Evolutionary conservation across 768 basidiomycete species (phyloP).

Genomic region (Coprinopsis cinerea): DNA sequence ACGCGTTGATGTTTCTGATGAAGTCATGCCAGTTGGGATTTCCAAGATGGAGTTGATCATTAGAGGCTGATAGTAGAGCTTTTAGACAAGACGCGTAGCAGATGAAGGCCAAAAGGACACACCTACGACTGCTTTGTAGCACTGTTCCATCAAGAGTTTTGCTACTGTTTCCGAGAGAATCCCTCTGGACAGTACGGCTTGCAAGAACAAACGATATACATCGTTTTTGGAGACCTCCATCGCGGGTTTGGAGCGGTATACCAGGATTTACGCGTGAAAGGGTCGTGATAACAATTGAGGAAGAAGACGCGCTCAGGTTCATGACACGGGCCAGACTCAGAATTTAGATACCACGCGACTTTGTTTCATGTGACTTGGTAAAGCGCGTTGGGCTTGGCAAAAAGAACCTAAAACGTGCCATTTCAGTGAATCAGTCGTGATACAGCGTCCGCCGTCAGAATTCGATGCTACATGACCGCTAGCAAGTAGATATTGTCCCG

Average conservation of each 20-base stretch:
- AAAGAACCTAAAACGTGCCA: too few species aligned
- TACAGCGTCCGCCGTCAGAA: too few species aligned
- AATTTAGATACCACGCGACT: neutral
- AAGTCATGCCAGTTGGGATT: slow-evolving; percentile 50
- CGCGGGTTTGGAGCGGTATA: slow-evolving; percentile 5
- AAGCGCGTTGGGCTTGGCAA: too few species aligned
- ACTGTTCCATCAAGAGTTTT: slow-evolving; percentile 60
- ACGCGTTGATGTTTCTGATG: slow-evolving; percentile 50
- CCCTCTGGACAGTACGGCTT: slow-evolving; percentile 68
- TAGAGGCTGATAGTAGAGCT: slow-evolving; percentile 37
- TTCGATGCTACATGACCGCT: too few species aligned
- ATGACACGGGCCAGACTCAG: neutral
- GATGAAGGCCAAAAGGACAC: slow-evolving; percentile 11
- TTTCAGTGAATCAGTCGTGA: too few species aligned
- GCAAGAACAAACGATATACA: slow-evolving; percentile 72
- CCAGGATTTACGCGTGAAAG: neutral
- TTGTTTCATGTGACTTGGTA: too few species aligned
- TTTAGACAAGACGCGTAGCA: neutral
- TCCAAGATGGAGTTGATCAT: slow-evolving; percentile 32
- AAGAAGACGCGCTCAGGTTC: neutral
- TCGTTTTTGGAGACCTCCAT: slow-evolving; percentile 49
- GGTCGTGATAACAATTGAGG: neutral
- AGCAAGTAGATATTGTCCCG: too few species aligned
- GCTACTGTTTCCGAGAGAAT: slow-evolving; percentile 62
- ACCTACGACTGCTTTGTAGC: slow-evolving; percentile 66